These are phyloP conservation scores for Crithidia bombi DNA, from an alignment of 208 protist species.

Conservation along the genomic window DNA sequence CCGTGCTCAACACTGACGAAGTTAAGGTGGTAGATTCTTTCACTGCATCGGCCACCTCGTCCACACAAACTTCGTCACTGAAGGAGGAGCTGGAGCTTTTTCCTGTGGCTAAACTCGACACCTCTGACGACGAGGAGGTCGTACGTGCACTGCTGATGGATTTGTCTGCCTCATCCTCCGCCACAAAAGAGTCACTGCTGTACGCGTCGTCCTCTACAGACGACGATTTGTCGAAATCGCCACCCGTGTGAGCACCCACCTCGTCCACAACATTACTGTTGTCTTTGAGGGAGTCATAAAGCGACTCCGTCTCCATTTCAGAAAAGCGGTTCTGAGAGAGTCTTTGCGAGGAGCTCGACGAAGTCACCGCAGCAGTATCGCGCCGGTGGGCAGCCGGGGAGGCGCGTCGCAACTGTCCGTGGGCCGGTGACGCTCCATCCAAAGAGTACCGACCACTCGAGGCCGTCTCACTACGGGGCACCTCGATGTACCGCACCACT, in stretches of 20 bases:
- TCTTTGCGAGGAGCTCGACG: not conserved
- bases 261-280: not conserved
- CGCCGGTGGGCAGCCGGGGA: not conserved
- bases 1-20: not conserved
- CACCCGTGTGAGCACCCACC: not conserved
- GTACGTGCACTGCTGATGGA: not conserved
- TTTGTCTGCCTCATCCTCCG: not conserved
- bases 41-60: not conserved
- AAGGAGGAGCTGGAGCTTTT: not conserved
- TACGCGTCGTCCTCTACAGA: slow-evolving; percentile 6
- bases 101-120: not conserved
- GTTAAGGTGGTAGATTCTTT: not conserved
- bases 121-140: not conserved
- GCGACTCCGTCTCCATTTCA: no score
- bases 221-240: not conserved
- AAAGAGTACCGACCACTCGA: not conserved
- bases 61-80: not conserved
- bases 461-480: slow-evolving; percentile 1
- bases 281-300: no score
- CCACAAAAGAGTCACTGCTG: slow-evolving; percentile 17
- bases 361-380: not conserved
- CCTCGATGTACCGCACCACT: slow-evolving; percentile 49
- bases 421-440: not conserved
- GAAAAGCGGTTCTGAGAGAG: no score
- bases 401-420: not conserved